Evolutionary conservation across 1,284 basidiomycete genomes (phyloP).

Genomic region (Rhodotorula glutinis): DNA sequence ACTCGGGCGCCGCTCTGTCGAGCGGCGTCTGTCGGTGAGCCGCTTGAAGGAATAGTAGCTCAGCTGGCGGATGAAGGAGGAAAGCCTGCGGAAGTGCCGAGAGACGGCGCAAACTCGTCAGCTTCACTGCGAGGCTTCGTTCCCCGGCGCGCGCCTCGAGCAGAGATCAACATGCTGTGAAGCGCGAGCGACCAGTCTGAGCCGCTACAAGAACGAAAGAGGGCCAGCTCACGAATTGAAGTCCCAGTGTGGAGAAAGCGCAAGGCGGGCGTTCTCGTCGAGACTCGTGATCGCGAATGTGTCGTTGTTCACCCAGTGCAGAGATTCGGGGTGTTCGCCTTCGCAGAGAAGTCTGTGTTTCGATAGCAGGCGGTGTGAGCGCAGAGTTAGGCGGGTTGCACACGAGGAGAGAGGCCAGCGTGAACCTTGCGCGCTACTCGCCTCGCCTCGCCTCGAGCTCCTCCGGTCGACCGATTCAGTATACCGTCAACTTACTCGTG

Average conservation of each 20-base stretch:
- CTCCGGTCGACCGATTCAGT: background rate
- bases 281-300: slow-evolving; percentile 24
- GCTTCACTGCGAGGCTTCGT: too few species aligned
- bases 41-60: slow-evolving; percentile 33
- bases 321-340: slow-evolving; percentile 17
- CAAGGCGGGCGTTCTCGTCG: slow-evolving; percentile 18
- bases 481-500: slow-evolving; percentile 9
- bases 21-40: slow-evolving; percentile 21
- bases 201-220: too few species aligned
- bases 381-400: too few species aligned
- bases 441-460: background rate
- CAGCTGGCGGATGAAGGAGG: slow-evolving; percentile 29
- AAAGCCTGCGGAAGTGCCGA: slow-evolving; percentile 9
- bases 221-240: slow-evolving; percentile 17
- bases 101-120: too few species aligned
- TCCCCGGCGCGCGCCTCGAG: too few species aligned
- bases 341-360: slow-evolving; percentile 19
- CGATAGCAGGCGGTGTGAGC: background rate
- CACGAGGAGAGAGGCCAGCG: background rate
- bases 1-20: slow-evolving; percentile 17
- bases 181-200: too few species aligned
- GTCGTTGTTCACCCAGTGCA: slow-evolving; percentile 26
- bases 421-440: too few species aligned
- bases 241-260: slow-evolving; percentile 25
- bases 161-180: too few species aligned